Conservation (phyloP, 2,329 filamentous ascomycete genomes). For the Tolypocladium tropicale region DNA sequence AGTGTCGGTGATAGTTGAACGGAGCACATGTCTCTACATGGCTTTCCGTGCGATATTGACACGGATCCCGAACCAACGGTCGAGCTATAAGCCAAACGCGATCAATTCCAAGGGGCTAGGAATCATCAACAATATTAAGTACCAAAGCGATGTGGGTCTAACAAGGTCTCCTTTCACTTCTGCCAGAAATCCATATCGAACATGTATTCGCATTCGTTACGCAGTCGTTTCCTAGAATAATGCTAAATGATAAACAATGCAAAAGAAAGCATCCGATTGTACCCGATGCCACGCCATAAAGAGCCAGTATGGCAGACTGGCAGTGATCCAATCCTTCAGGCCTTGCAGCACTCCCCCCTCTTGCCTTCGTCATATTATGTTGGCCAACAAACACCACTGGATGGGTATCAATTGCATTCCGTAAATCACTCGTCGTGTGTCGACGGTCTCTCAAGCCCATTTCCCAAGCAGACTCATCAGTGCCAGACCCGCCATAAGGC, state of each 20-base stretch:
- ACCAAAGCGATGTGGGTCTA: too few relatives aligned
- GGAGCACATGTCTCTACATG: too few relatives aligned
- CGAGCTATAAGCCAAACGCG: too few relatives aligned
- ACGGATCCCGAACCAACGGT: too few relatives aligned
- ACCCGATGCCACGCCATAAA: not conserved
- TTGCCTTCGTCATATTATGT: not conserved
- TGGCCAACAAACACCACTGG: not conserved
- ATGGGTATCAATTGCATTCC: not conserved
- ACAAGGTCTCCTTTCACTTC: too few relatives aligned
- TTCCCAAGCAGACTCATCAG: constrained; percentile 67
- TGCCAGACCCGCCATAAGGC: constrained; percentile 50
- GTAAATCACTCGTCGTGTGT: not conserved
- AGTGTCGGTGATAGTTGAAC: too few relatives aligned
- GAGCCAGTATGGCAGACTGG: not conserved
- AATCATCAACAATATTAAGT: too few relatives aligned
- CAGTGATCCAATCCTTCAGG: not conserved
- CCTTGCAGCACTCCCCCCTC: not conserved
- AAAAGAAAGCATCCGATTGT: not conserved
- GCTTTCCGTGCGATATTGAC: too few relatives aligned
- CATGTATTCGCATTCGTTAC: not conserved
- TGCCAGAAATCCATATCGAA: too few relatives aligned
- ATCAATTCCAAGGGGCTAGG: too few relatives aligned
- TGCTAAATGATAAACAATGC: not conserved
- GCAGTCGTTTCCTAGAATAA: not conserved
- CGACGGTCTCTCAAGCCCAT: constrained; percentile 46